Conservation (phyloP, 2,329 filamentous ascomycete genomes). For the Penicillium paneum region DNA sequence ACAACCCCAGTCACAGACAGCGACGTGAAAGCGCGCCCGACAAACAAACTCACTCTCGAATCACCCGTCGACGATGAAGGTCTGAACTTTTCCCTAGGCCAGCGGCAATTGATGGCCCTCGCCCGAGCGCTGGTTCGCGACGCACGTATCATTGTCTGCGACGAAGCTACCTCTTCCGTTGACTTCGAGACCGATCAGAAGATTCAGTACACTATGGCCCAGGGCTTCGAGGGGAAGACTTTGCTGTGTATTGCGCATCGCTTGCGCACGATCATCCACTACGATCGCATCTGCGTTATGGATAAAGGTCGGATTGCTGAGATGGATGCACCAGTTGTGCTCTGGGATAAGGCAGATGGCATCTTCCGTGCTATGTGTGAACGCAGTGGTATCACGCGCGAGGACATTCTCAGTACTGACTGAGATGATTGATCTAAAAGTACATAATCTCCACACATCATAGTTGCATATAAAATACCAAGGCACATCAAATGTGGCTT, state of each 20-base stretch:
- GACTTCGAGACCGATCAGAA: slow-evolving; percentile 97
- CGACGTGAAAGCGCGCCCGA: slow-evolving; percentile 41
- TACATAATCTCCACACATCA: background rate
- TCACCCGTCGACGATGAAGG: slow-evolving; percentile 87
- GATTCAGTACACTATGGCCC: slow-evolving; percentile 85
- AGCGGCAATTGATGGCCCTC: slow-evolving; percentile 92
- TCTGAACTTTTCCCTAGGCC: slow-evolving; percentile 90
- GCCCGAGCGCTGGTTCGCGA: slow-evolving; percentile 84
- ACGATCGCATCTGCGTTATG: slow-evolving; percentile 97
- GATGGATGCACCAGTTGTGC: slow-evolving; percentile 69
- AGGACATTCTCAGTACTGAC: slow-evolving; percentile 33
- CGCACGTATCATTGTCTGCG: slow-evolving; percentile 90
- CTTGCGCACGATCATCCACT: slow-evolving; percentile 85
- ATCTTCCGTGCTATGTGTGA: slow-evolving; percentile 93
- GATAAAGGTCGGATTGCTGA: slow-evolving; percentile 84
- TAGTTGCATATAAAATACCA: background rate
- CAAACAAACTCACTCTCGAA: slow-evolving; percentile 57
- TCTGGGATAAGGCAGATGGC: slow-evolving; percentile 67
- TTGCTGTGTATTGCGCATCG: slow-evolving; percentile 90
- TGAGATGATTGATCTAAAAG: slow-evolving; percentile 6
- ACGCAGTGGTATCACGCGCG: slow-evolving; percentile 66
- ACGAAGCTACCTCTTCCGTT: slow-evolving; percentile 89
- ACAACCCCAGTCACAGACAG: slow-evolving; percentile 31
- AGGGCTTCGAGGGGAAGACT: slow-evolving; percentile 81
- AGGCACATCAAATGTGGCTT: background rate